Conservation (phyloP, 169 alveolate species). For the Plasmodium gonderi region DNA sequence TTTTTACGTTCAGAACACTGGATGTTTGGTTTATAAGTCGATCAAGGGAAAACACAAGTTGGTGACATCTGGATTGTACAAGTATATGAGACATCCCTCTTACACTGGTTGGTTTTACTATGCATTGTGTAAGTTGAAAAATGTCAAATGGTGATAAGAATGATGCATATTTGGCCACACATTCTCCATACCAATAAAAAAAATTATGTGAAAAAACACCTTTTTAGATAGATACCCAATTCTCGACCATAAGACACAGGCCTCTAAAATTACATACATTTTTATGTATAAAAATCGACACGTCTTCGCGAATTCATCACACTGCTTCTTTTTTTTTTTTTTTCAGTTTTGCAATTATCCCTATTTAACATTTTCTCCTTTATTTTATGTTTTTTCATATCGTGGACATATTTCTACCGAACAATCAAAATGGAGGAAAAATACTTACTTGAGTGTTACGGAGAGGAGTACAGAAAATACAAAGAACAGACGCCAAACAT, state of each 20-base stretch:
- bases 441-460: constrained; percentile 33
- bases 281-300: not conserved
- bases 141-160: no score
- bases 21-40: constrained; percentile 2
- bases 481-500: constrained; percentile 36
- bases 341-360: constrained; percentile 37
- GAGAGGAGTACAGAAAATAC: constrained; percentile 29
- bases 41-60: constrained; percentile 12
- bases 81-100: constrained; percentile 69
- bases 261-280: not conserved
- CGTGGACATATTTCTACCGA: constrained; percentile 37
- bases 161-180: no score
- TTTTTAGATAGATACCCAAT: no score
- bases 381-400: constrained; percentile 9
- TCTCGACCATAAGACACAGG: no score
- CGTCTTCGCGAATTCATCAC: not conserved
- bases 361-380: constrained; percentile 13
- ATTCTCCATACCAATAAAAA: no score
- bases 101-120: constrained; percentile 74
- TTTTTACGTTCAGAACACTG: constrained; percentile 14
- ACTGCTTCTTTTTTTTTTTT: not conserved
- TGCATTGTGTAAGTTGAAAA: constrained; percentile 28
- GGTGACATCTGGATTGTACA: constrained; percentile 39
- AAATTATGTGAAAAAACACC: no score
- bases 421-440: constrained; percentile 48